Conservation (phyloP, 2,329 filamentous ascomycete species). For the Erysiphe neolycopersici region DNA sequence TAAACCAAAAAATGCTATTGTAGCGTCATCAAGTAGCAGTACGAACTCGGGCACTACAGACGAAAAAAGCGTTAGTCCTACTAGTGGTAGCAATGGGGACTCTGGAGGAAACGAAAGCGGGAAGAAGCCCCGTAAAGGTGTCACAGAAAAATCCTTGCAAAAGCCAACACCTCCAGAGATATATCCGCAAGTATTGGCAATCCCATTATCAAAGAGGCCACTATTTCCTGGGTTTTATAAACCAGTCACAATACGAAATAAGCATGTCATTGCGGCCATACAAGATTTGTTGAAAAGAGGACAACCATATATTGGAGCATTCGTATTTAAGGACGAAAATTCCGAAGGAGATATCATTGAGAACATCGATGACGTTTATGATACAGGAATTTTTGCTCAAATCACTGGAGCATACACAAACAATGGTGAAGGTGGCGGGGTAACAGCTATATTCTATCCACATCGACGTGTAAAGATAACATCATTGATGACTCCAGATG, state of each 20-base stretch:
- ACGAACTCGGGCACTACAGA: neutral
- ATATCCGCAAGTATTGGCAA: slow-evolving; percentile 92
- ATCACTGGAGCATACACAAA: slow-evolving; percentile 91
- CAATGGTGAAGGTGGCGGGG: slow-evolving; percentile 53
- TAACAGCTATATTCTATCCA: slow-evolving; percentile 88
- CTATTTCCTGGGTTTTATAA: slow-evolving; percentile 98
- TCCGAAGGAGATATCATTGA: slow-evolving; percentile 86
- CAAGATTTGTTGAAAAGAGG: slow-evolving; percentile 92
- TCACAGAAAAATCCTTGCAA: slow-evolving; percentile 47
- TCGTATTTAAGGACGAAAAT: slow-evolving; percentile 88
- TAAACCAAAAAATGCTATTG: slow-evolving; percentile 9
- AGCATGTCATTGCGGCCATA: slow-evolving; percentile 72
- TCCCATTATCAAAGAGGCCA: slow-evolving; percentile 79
- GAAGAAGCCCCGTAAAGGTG: slow-evolving; percentile 41
- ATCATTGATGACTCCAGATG: slow-evolving; percentile 42
- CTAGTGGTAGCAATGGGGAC: slow-evolving; percentile 9
- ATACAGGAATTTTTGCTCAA: slow-evolving; percentile 90
- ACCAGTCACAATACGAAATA: slow-evolving; percentile 85
- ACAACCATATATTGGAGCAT: slow-evolving; percentile 90
- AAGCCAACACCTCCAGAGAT: slow-evolving; percentile 83
- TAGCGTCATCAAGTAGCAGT: slow-evolving; percentile 4
- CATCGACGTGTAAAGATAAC: slow-evolving; percentile 85
- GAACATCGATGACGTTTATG: slow-evolving; percentile 71
- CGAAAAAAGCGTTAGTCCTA: slow-evolving; percentile 7
- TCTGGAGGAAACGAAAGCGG: slow-evolving; percentile 27